A percentile compares a stretch with the other conserved stretches of the same genome.
Conservation (phyloP, 768 basidiomycete species). For the Mycena alexandri region DNA sequence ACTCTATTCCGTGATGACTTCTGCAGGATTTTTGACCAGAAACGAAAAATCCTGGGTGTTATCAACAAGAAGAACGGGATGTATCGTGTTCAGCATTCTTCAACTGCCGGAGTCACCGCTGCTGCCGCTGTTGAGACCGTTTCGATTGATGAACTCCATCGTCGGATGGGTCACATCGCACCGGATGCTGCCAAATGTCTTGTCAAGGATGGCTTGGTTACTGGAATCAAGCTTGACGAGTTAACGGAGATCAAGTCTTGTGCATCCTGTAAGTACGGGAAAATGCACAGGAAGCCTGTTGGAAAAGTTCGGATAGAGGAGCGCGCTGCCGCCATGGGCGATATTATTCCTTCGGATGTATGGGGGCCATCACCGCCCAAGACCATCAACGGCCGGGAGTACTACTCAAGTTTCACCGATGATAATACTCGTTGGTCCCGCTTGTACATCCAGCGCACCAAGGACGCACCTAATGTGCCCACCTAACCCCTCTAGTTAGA, state of each 20-base stretch:
- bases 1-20: constrained; percentile 41
- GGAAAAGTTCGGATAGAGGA: constrained; percentile 41
- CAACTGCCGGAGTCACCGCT: neutral
- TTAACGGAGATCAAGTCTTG: constrained; percentile 42
- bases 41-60: constrained; percentile 18
- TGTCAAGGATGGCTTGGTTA: constrained; percentile 43
- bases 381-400: too few relatives aligned
- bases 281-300: constrained; percentile 44
- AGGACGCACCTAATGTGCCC: too few relatives aligned
- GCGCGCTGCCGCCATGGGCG: constrained; percentile 42
- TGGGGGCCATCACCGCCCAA: too few relatives aligned
- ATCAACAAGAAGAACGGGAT: constrained; percentile 29
- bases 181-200: constrained; percentile 40
- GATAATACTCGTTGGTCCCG: too few relatives aligned
- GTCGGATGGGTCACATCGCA: constrained; percentile 45
- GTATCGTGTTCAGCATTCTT: constrained; percentile 22
- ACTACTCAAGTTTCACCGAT: too few relatives aligned
- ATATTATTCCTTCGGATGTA: constrained; percentile 50
- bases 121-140: constrained; percentile 26
- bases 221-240: constrained; percentile 44
- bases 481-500: too few relatives aligned
- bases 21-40: constrained; percentile 42
- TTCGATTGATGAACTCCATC: constrained; percentile 42
- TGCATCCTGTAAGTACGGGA: constrained; percentile 47
- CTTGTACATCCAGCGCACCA: too few relatives aligned